phyloP scores from a whole-genome alignment of 129 eudicot genomes.

The Tagetes erecta region DNA sequence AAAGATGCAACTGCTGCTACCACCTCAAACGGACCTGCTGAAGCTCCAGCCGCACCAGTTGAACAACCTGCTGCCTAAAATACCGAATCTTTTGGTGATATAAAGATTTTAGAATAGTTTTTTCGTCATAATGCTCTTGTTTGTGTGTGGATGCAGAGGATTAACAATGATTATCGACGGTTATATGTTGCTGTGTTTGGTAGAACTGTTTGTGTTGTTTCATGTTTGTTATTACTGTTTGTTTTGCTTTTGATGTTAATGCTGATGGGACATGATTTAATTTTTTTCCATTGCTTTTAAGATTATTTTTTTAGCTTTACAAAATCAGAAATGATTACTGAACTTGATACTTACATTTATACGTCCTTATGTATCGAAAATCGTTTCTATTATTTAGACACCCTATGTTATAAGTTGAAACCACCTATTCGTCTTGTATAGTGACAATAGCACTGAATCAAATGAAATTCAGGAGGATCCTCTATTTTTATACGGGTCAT shows the following conservation, averaged over 20 bases:
- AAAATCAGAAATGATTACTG: not conserved
- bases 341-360: too few relatives aligned
- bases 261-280: constrained; percentile 13
- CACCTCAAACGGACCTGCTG: constrained; percentile 41
- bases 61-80: constrained; percentile 48
- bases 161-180: constrained; percentile 20
- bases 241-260: constrained; percentile 20
- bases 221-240: constrained; percentile 33
- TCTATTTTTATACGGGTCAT: too few relatives aligned
- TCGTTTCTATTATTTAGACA: too few relatives aligned
- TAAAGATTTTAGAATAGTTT: constrained; percentile 31
- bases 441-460: too few relatives aligned
- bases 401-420: too few relatives aligned
- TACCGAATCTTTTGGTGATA: constrained; percentile 10
- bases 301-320: not conserved
- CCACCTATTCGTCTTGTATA: too few relatives aligned
- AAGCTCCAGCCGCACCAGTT: constrained; percentile 40
- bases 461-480: too few relatives aligned
- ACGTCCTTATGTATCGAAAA: too few relatives aligned
- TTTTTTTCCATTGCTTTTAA: not conserved
- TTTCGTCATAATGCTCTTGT: constrained; percentile 12
- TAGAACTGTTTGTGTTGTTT: constrained; percentile 30
- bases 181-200: constrained; percentile 24
- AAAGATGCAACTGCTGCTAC: constrained; percentile 43
- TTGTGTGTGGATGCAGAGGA: constrained; percentile 22